Evolutionary conservation across 169 alveolate species (phyloP).

Genomic region (Babesia sp.): DNA sequence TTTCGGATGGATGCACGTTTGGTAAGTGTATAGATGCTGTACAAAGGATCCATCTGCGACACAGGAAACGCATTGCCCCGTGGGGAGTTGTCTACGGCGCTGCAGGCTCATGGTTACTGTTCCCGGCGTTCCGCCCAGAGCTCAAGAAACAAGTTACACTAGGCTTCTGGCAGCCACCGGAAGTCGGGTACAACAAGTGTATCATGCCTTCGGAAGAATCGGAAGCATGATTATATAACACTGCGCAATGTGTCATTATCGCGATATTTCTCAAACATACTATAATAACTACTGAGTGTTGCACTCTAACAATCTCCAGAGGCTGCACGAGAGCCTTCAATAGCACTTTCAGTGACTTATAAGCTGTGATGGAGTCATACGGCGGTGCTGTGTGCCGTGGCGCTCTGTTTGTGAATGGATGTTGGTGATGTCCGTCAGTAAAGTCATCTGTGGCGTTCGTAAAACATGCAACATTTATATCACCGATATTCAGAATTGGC

Average conservation of each 20-base stretch:
- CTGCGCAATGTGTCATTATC: background rate
- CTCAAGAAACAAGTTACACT: constrained; percentile 64
- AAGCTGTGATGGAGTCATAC: too few species aligned
- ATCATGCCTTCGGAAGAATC: background rate
- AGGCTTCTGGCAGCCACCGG: constrained; percentile 74
- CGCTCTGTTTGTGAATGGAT: too few species aligned
- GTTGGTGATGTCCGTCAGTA: too few species aligned
- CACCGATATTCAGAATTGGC: too few species aligned
- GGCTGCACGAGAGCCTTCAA: too few species aligned
- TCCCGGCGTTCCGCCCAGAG: constrained; percentile 68
- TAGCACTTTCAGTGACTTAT: too few species aligned
- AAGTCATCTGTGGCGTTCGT: too few species aligned
- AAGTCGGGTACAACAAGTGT: constrained; percentile 74
- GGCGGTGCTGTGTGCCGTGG: too few species aligned
- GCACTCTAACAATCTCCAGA: too few species aligned
- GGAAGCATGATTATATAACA: background rate
- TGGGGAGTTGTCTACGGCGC: constrained; percentile 67
- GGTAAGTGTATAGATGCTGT: constrained; percentile 46
- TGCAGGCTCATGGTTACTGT: constrained; percentile 64
- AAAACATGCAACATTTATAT: too few species aligned
- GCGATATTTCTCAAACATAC: background rate
- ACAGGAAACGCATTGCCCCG: constrained; percentile 71
- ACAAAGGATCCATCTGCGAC: background rate
- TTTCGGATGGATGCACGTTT: constrained; percentile 76
- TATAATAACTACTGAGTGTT: too few species aligned